phyloP scores from a whole-genome alignment of 2,329 filamentous ascomycete genomes.

The Aspergillus sojae region DNA sequence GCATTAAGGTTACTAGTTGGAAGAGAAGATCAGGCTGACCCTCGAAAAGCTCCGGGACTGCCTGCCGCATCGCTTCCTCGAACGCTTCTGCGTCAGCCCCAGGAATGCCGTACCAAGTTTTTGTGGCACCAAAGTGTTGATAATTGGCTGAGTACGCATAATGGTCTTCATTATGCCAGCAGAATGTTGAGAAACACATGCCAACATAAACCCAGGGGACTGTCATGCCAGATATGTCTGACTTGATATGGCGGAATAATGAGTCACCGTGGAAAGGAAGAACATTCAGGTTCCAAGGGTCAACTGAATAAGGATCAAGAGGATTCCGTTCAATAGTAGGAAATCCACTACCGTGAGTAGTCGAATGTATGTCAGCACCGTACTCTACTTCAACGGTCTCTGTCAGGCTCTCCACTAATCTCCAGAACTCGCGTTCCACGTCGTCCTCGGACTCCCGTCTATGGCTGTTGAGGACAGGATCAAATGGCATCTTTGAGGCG shows the following conservation, averaged over 20 bases:
- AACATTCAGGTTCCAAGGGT: conserved; percentile 95
- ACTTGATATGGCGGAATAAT: conserved; percentile 94
- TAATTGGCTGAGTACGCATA: conserved; percentile 98
- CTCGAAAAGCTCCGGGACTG: conserved; percentile 94
- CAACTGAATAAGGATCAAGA: conserved; percentile 79
- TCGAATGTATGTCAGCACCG: conserved; percentile 96
- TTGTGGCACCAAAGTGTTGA: conserved; percentile 96
- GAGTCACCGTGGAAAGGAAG: conserved; percentile 89
- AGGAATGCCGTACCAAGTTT: conserved; percentile 98
- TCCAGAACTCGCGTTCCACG: conserved; percentile 95
- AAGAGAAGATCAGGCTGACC: conserved; percentile 95
- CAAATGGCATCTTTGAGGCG: conserved; percentile 83
- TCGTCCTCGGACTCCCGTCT: conserved; percentile 89
- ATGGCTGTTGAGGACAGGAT: conserved; percentile 78
- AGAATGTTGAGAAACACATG: conserved; percentile 99
- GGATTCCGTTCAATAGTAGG: conserved; percentile 92
- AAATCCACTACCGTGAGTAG: conserved; percentile 95
- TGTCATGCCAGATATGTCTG: conserved; percentile 98
- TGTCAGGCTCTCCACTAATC: conserved; percentile 87
- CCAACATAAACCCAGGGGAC: conserved; percentile 99
- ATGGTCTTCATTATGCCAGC: conserved; percentile 99
- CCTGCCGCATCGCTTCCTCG: conserved; percentile 90
- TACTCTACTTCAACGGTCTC: conserved; percentile 98
- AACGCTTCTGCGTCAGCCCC: conserved; percentile 93
- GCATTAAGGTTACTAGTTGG: conserved; percentile 93